Evolutionary conservation across 768 basidiomycete species (phyloP).

Genomic region (Agaricus sinodeliciosus): DNA sequence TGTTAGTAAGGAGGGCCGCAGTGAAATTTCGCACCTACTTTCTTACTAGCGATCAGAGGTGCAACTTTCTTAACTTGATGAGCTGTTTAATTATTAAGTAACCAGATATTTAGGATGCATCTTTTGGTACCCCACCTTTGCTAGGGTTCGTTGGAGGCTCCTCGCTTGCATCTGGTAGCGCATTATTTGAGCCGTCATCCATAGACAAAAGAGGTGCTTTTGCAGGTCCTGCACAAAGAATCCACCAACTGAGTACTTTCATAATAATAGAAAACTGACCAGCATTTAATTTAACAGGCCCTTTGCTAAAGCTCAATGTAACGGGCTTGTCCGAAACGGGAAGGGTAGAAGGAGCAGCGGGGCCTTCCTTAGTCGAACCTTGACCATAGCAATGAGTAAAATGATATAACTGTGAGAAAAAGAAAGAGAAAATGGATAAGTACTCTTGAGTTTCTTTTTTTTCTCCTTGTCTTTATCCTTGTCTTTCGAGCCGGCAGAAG

Average conservation of each 20-base stretch:
- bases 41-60: constrained; percentile 79
- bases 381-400: neutral
- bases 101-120: neutral
- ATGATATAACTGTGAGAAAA: too few relatives aligned
- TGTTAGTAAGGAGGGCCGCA: constrained; percentile 7
- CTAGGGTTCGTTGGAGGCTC: constrained; percentile 34
- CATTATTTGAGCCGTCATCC: constrained; percentile 47
- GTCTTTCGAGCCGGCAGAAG: constrained; percentile 22
- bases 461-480: constrained; percentile 45
- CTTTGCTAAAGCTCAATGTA: constrained; percentile 67
- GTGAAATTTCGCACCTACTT: constrained; percentile 38
- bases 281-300: constrained; percentile 26
- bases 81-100: neutral
- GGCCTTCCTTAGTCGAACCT: constrained; percentile 26
- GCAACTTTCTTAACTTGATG: constrained; percentile 62
- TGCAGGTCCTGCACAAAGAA: constrained; percentile 11
- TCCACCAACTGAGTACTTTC: neutral
- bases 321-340: constrained; percentile 79
- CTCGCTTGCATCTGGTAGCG: constrained; percentile 24
- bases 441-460: constrained; percentile 54
- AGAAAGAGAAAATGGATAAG: neutral
- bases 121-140: constrained; percentile 40
- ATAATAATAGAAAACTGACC: constrained; percentile 17
- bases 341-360: constrained; percentile 54
- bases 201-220: constrained; percentile 40